Evolutionary conservation across 2,329 filamentous ascomycete genomes (phyloP), one percentile per base, ranked within the genome.

Genomic region (Claviceps maximensis): DNA sequence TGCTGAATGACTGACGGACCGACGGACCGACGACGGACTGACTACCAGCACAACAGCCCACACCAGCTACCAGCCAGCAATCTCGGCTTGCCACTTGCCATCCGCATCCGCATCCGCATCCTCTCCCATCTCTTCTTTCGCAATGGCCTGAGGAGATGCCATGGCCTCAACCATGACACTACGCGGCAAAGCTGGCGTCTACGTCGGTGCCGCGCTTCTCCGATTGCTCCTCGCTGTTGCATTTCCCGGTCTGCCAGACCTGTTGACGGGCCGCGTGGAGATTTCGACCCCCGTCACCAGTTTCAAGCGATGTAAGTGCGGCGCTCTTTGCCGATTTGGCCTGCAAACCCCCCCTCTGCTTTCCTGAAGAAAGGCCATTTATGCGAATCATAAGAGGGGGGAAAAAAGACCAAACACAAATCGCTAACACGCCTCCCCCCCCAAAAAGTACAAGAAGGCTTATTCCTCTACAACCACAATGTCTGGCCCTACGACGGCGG

Each of bases 401-500:
- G 2, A 13, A 15, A 36, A 13, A 15, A 3, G 17, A 36, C 5
- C n/a, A n/a, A n/a, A n/a, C n/a, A n/a, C n/a, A n/a, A n/a, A n/a
- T n/a, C n/a, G 36, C 36, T 38, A 7, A 38, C 36, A n/a, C 15
- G 17, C 15, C 23, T 27, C 8, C 15, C n/a, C 15, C 23, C 21
- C 8, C 25, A 19, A 36, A 25, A 49, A 95, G 89, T 97, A 53
- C 91, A 97, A 76, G 93, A 98, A 71, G 93, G 93, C 21, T 74
- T 98, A 54, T 98, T 95, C 64, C 81, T 98, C 23, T 97, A 97
- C 69, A 90, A 87, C 58, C 88, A 94, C 68, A 94, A 95, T 72
- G 87, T 97, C 54, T 96, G 89, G 55, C 93, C 93, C 1, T 98
- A 97, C 72, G 89, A 98, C 67, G 93, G 93, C 58, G 93, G 93